phyloP scores from a whole-genome alignment of 768 basidiomycete species.

The Collybia sordida region DNA sequence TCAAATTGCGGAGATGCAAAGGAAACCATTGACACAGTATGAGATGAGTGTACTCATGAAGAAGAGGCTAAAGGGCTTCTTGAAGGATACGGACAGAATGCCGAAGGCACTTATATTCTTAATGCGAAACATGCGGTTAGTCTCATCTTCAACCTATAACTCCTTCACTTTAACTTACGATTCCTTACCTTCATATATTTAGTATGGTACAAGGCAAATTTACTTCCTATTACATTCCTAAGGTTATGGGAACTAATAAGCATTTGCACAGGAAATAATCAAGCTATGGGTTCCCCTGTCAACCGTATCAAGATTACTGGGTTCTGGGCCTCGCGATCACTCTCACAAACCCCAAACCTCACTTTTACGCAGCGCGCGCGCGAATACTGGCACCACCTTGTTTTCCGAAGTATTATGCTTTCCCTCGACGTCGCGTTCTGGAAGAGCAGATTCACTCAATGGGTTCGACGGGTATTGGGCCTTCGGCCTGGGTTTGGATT shows the following conservation, averaged over 20 bases:
- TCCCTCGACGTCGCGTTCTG: conserved; percentile 75
- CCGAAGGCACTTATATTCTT: conserved; percentile 77
- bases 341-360: conserved; percentile 45
- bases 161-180: background rate
- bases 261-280: conserved; percentile 62
- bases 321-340: conserved; percentile 73
- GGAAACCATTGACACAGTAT: conserved; percentile 54
- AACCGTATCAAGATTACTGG: conserved; percentile 91
- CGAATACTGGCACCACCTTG: conserved; percentile 58
- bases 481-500: conserved; percentile 50
- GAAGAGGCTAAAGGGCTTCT: conserved; percentile 60
- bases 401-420: conserved; percentile 66
- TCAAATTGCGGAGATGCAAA: conserved; percentile 31
- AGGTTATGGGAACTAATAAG: conserved; percentile 24
- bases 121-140: conserved; percentile 72
- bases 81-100: conserved; percentile 75
- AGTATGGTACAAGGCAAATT: conserved; percentile 50
- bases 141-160: background rate
- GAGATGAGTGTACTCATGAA: conserved; percentile 72
- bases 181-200: background rate
- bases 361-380: conserved; percentile 37
- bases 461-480: conserved; percentile 42
- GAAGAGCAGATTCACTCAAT: conserved; percentile 51
- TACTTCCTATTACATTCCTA: background rate
- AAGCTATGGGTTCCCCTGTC: conserved; percentile 80